Evolutionary conservation across 1,139 yeast species (phyloP), one percentile per base, ranked within the genome.

Genomic region (Pichia sp.): DNA sequence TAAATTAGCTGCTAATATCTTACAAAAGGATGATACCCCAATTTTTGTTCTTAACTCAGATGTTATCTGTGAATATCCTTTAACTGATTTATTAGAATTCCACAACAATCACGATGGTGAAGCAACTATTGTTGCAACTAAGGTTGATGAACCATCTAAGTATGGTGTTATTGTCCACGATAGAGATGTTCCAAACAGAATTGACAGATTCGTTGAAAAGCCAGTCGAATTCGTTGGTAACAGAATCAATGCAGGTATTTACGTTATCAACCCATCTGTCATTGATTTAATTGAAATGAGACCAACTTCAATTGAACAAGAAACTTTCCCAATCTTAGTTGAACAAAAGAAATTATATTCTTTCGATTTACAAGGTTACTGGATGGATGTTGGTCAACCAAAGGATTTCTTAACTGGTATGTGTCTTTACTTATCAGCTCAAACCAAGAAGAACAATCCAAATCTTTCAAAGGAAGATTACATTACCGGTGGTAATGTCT

Each of bases 311-410:
- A 92, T 94, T 64, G 99, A 94, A 79, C 90, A 90, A 85, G 99
- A 94, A 79, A 90, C 97, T 61, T 94, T 94, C 96, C 99, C 99
- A 64, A 74, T 77, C 64, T 80, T 94, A 64, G 97, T 94, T 59
- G 94, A 85, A 70, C 76, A 83, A 68, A 90, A 85, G 66, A 80
- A 86, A 56, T 78, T 94, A 64, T 95, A 83, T 79, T 89, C 97
- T 51, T 94, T 87, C 67, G 99, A 94, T 71, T 82, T 94, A 67
- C 97, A 92, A 75, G 98, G 98, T 58, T 94, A 82, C 86, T 94
- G 99, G 99, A 94, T 94, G 98, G 99, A 94, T 71, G 97, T 94
- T 62, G 99, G 99, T 70, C 99, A 94, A 77, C 99, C 99, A 78
- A 92, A 92, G 81, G 99, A 94, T 73, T 94, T 89, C 82, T 76